phyloP scores from a whole-genome alignment of 2,329 filamentous ascomycete species.

The Penicillium sclerotiorum region DNA sequence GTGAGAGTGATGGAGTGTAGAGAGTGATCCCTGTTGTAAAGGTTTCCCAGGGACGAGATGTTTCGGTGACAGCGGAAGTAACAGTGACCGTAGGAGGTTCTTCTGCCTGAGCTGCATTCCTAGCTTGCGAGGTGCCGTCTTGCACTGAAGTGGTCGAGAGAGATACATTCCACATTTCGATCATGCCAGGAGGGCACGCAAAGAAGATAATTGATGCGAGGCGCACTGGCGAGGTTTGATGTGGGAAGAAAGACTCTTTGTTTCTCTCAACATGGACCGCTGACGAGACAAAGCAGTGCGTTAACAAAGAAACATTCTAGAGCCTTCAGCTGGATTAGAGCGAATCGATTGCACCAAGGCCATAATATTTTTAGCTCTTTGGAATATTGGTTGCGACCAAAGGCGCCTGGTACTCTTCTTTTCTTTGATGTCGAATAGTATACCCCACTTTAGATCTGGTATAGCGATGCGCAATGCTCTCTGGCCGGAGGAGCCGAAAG shows the following conservation, averaged over 20 bases:
- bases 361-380: no score
- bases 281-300: neutral
- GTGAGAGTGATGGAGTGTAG: no score
- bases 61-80: constrained; percentile 17
- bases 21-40: constrained; percentile 10
- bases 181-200: constrained; percentile 23
- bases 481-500: neutral
- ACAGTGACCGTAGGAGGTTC: constrained; percentile 1
- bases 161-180: constrained; percentile 29
- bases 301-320: constrained; percentile 12
- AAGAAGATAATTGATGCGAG: neutral
- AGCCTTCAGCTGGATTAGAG: neutral
- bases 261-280: neutral
- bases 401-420: no score
- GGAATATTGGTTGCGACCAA: no score
- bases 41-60: constrained; percentile 7
- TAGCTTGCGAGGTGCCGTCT: neutral
- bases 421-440: no score
- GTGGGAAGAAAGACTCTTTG: neutral
- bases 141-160: constrained; percentile 7
- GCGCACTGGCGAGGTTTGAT: neutral
- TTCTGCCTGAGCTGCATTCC: neutral
- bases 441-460: no score
- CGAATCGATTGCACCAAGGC: neutral
- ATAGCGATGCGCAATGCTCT: no score